Conservation (phyloP, 2,329 filamentous ascomycete species). For the Chrysosporium keratinophilum region DNA sequence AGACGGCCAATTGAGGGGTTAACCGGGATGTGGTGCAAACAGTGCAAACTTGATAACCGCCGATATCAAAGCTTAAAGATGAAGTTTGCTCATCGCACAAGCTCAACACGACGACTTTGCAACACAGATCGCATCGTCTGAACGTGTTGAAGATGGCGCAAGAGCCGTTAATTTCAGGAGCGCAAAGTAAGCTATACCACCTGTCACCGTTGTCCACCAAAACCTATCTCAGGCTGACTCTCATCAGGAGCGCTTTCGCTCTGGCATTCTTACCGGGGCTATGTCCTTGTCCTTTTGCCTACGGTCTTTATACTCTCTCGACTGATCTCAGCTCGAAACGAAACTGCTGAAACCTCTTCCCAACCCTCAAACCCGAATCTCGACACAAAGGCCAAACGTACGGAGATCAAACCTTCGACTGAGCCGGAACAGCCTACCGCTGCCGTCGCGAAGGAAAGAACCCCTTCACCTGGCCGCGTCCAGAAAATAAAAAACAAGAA, state of each 20-base stretch:
- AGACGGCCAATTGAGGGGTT: too few relatives aligned
- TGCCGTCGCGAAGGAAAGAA: neutral
- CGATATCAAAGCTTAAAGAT: neutral
- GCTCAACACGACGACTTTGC: neutral
- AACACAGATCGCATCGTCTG: neutral
- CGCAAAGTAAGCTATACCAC: neutral
- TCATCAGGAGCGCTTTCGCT: constrained; percentile 11
- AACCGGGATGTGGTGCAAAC: neutral
- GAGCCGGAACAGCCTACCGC: neutral
- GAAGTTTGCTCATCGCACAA: neutral
- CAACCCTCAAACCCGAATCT: neutral
- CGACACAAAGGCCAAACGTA: neutral
- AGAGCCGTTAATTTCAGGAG: constrained; percentile 3
- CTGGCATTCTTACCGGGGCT: constrained; percentile 14
- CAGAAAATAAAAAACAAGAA: constrained; percentile 2
- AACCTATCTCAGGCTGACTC: neutral
- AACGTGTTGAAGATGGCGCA: constrained; percentile 1
- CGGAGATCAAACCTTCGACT: neutral
- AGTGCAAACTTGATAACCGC: constrained; percentile 3
- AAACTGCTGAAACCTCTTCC: neutral
- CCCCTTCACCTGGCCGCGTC: constrained; percentile 5
- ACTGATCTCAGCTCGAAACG: neutral
- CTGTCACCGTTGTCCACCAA: neutral
- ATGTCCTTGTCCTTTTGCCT: constrained; percentile 4
- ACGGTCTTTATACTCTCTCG: constrained; percentile 3